Evolutionary conservation across 169 alveolate species (phyloP), one percentile per base, ranked within the genome.

Genomic region (Plasmodium fragile): DNA sequence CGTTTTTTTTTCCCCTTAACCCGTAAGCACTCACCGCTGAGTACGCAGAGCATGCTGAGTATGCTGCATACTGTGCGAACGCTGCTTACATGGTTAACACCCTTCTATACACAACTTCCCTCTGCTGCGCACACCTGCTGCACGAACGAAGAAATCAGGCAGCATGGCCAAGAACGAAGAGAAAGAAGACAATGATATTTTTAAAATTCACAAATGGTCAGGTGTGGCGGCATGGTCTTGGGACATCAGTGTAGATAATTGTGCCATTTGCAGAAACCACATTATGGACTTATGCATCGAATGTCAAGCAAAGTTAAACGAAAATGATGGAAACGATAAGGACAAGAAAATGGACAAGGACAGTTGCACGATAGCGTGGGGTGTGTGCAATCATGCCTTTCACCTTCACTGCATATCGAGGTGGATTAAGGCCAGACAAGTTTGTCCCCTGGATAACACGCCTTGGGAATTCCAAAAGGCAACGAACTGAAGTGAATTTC

Each of bases 361-460:
- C 69, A 99, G 98, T 83, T 99, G 99, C 93, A 97, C 99, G n/a
- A 99, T 99, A 30, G 99, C 99, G n/a, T 99, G 99, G 99, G 99
- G 99, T 32, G 99, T 97, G 32, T 99, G 99, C 93, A 99, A 99
- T 95, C 99, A 99, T 93, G 99, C 99, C 65, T 99, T 99, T 97
- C 99, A 99, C 94, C 98, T 98, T 92, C 99, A 99, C 96, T 99
- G 99, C 94, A 99, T 99, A 79, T 98, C 99, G 45, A 97, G 99
- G 96, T 99, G 99, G 99, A 97, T 99, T 53, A 98, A 98, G 93
- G 98, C 99, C 4, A 97, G 99, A 92, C 98, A 98, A 59, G 99
- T 98, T 43, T 99, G 99, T 92, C 99, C 99, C 72, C 96, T 99
- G 49, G 99, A 98, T 93, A 98, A 98, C 94, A 97, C 99, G 72